phyloP scores from a whole-genome alignment of 2,329 filamentous ascomycete species.

The Escovopsis sp. region DNA sequence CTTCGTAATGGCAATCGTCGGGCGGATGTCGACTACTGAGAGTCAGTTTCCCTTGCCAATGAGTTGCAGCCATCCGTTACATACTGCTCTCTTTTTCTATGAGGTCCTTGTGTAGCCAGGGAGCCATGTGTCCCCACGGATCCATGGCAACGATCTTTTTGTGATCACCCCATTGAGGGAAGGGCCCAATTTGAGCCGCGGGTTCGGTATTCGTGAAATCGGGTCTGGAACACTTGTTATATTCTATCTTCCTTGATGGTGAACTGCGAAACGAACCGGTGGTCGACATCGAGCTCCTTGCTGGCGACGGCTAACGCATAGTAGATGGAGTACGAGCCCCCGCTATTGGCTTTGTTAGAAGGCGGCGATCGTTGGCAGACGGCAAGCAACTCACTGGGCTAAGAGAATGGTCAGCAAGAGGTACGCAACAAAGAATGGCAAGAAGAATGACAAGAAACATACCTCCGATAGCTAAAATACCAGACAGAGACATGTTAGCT shows the following conservation, averaged over 20 bases:
- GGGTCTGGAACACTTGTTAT: slow-evolving; percentile 23
- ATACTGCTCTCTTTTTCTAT: slow-evolving; percentile 59
- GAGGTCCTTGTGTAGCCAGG: slow-evolving; percentile 67
- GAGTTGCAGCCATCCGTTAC: slow-evolving; percentile 1
- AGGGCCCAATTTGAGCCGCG: slow-evolving; percentile 76
- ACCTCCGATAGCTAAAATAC: slow-evolving; percentile 40
- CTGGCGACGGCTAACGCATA: slow-evolving; percentile 86
- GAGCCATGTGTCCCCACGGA: slow-evolving; percentile 75
- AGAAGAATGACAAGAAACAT: slow-evolving; percentile 12
- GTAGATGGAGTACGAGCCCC: slow-evolving; percentile 92
- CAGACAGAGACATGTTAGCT: slow-evolving; percentile 6
- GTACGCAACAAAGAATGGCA: no score
- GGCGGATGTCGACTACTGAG: slow-evolving; percentile 58
- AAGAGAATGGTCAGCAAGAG: slow-evolving; percentile 5
- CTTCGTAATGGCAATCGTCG: slow-evolving; percentile 81
- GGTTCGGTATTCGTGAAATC: slow-evolving; percentile 69
- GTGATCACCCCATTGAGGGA: slow-evolving; percentile 74
- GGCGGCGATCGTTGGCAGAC: neutral
- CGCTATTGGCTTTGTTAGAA: slow-evolving; percentile 21
- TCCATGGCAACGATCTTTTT: slow-evolving; percentile 98
- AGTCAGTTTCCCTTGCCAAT: slow-evolving; percentile 4
- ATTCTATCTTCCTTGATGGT: neutral
- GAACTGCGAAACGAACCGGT: slow-evolving; percentile 34
- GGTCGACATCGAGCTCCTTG: slow-evolving; percentile 71
- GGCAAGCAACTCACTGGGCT: slow-evolving; percentile 21